Evolutionary conservation across 2,329 filamentous ascomycete genomes (phyloP), one percentile per base, ranked within the genome.

Genomic region (Chaetomiaceae sp.): DNA sequence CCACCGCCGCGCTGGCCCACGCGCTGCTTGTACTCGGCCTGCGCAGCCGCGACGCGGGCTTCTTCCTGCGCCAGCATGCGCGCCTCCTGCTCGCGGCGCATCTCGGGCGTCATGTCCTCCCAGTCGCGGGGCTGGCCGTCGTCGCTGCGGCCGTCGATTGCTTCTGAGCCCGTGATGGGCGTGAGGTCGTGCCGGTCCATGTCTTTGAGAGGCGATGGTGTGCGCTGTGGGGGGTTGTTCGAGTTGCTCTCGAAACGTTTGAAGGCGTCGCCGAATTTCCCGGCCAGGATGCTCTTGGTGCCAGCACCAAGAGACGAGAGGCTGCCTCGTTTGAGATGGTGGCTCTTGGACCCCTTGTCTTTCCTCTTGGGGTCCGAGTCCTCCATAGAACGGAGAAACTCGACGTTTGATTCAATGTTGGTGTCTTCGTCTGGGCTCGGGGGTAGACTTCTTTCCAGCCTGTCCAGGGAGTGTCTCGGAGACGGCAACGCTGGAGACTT

Each of bases 181-280:
- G 86, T 87, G 34, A 87, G 71, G 62, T 70, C 77, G 69, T 69
- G 75, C 56, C 66, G 77, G 59, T 71, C 77, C 25, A 69, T 63
- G 49, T 75, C 75, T 61, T 76, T 77, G 23, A 75, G 69, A 4
- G 77, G 78, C 5, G 78, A 80, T 1, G 77, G 73, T 14, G 75
- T 75, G 33, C 75, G 27, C 27, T 61, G 66, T 15, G 63, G 64
- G 11, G 61, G 58, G 20, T 45, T 66, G 53, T 62, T 61, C 56
- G 40, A 59, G 63, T 65, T 70, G 55, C 75, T 80, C 22, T 99
- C 94, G 62, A 97, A 97, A 6, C 88, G 82, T 65, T 92, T 90
- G 72, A 97, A 96, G 3, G 92, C 91, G 64, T 96, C 91, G 0
- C 91, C 90, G 68, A 97, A 96, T 62, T 87, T 90, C 22, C 91